Base-by-base conservation (phyloP, 805 yeast species). In the Kuraishia capsulata region DNA sequence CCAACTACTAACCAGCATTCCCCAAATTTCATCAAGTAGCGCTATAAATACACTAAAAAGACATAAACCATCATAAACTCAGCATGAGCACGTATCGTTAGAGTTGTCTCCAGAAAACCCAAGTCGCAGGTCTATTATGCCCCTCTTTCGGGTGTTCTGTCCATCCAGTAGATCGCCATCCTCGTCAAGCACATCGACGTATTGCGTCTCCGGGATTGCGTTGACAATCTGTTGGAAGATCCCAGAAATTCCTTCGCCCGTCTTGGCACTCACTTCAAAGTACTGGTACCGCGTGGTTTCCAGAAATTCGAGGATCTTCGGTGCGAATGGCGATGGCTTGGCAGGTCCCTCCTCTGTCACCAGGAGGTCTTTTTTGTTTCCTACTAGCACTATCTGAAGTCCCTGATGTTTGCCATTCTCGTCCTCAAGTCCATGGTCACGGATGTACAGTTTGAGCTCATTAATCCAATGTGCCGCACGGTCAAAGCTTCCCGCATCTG, bases 381-480 rank as follows among this genome's bases (percentile, higher is more conserved):
- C 98, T 3, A 90, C 83, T 8, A 92, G 57, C 8, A 58, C 44
- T 3, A 73, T 60, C 30, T 47, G 45, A 35, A 73, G 54, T 21
- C 30, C 47, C 28, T 54, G 43, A 25, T 52, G 42, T n/a, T n/a
- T n/a, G n/a, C n/a, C n/a, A n/a, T n/a, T n/a, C n/a, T n/a, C n/a
- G n/a, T n/a, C n/a, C n/a, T n/a, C n/a, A n/a, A n/a, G n/a, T 39
- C 46, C 49, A 37, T 42, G 41, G 30, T 56, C 62, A n/a, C 38
- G 43, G 19, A 46, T 53, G 41, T 54, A 57, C 20, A 43, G 44
- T 16, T 52, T 49, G 29, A 90, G 68, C 62, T 92, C 97, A 40
- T 81, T 79, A n/a, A 86, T 76, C 98, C 98, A 92, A 41, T 76
- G 76, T 51, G 81, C 76, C 1, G 96, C 96, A 42, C 85, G 75